Percentiles rank a stretch among this genome's conserved stretches.
Conservation (phyloP, 1,139 yeast genomes). For the Candida dubliniensis region DNA sequence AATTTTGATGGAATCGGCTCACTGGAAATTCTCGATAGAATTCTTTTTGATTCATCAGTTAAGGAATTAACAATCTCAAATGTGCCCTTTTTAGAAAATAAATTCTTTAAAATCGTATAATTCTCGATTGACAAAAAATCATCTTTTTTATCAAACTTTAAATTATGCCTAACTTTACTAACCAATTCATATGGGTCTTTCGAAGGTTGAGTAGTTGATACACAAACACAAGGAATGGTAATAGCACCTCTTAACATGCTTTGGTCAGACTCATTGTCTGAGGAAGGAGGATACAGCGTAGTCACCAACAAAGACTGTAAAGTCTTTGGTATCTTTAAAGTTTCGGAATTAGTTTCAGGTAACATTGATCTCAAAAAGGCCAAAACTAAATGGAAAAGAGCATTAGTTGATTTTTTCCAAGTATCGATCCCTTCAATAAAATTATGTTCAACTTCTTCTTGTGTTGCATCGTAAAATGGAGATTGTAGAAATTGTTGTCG, state of each 20-base stretch:
- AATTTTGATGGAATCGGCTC: conserved; percentile 41
- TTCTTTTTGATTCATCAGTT: conserved; percentile 72
- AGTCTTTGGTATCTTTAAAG: conserved; percentile 61
- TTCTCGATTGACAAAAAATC: conserved; percentile 76
- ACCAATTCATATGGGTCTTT: conserved; percentile 41
- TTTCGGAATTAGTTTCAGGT: conserved; percentile 59
- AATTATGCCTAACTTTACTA: conserved; percentile 61
- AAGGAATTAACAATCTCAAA: conserved; percentile 61
- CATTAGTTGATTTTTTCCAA: conserved; percentile 84
- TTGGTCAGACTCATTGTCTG: conserved; percentile 26
- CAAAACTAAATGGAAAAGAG: conserved; percentile 75
- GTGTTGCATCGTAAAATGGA: conserved; percentile 45
- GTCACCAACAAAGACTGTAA: conserved; percentile 62
- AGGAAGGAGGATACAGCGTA: conserved; percentile 66
- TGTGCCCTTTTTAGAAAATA: conserved; percentile 61
- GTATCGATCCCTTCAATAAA: conserved; percentile 72
- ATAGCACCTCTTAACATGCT: conserved; percentile 40
- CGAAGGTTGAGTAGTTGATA: conserved; percentile 64
- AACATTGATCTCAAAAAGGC: conserved; percentile 81
- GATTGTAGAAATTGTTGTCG: conserved; percentile 16
- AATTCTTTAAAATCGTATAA: conserved; percentile 68
- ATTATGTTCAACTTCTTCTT: conserved; percentile 31
- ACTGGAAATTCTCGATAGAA: conserved; percentile 57
- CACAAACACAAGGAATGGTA: conserved; percentile 60
- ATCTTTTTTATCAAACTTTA: conserved; percentile 70